Conservation (phyloP, 192 early-diverging fungal genomes). For the Entrophospora sp. region DNA sequence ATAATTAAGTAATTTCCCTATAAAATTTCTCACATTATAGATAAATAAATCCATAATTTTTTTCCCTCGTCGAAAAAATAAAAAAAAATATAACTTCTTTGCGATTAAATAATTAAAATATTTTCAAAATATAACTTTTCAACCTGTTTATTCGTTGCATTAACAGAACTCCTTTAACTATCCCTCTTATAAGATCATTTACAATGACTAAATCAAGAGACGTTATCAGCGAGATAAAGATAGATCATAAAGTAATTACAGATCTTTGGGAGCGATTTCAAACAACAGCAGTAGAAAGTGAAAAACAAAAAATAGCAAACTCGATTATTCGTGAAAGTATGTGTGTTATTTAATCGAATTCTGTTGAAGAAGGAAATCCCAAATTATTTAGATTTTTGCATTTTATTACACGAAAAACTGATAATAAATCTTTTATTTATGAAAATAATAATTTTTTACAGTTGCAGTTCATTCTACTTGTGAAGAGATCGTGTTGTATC, state of each 20-base stretch:
- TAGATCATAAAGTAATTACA: neutral
- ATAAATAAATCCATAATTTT: no score
- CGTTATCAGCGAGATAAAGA: neutral
- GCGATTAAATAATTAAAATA: no score
- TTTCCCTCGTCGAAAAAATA: no score
- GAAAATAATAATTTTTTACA: neutral
- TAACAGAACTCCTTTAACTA: no score
- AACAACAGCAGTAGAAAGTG: neutral
- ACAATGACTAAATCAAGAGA: slow-evolving; percentile 17
- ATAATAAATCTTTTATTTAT: neutral
- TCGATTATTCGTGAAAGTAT: slow-evolving; percentile 6
- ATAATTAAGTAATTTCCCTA: no score
- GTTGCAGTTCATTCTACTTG: slow-evolving; percentile 31
- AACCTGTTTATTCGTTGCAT: no score
- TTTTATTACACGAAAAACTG: neutral
- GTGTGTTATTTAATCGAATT: neutral
- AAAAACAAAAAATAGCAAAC: slow-evolving; percentile 10
- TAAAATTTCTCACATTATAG: no score
- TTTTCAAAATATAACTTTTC: no score
- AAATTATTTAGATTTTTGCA: neutral
- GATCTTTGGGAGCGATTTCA: neutral
- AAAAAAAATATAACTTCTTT: no score
- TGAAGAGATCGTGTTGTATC: slow-evolving; percentile 39
- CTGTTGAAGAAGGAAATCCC: neutral
- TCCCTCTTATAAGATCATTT: no score